Evolutionary conservation across 2,329 filamentous ascomycete species (phyloP), one percentile per base, ranked within the genome.

Genomic region (Claviceps sorghi): DNA sequence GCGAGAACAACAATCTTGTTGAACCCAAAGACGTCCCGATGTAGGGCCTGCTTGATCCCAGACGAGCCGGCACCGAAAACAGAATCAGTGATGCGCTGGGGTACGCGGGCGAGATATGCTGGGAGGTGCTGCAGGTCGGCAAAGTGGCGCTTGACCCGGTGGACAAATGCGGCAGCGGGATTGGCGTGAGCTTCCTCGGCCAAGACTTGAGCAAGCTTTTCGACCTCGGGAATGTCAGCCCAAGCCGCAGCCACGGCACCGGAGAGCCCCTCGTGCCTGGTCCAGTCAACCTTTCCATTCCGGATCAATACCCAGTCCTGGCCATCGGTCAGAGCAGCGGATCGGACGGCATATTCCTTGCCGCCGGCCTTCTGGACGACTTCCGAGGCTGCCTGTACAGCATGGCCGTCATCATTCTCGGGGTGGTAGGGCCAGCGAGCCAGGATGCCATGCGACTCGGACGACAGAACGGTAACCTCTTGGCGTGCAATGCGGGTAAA

Each of bases 151-250:
- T 78, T 84, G 15, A 95, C 75, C 15, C 93, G 84, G 68, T 96
- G 89, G 30, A 91, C 70, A 62, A 95, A 98, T n/a, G 93, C 93
- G 11, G 78, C 74, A 6, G 87, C 62, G 3, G 87, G 75, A 63
- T 85, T 95, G 61, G 84, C 85, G 63, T 95, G 86, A 4, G 87
- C 86, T 68, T 98, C 91, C 26, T 86, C 79, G 58, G 95, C 86
- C 8, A 97, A 74, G 32, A 88, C 86, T 64, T 86, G 83, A 6
- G 83, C 88, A 48, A 96, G 72, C 50, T 82, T 77, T 63, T 90
- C 85, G 17, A 78, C 78, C 58, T 84, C 80, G 13, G 84, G 82
- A 6, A 88, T 77, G 49, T 91, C 86, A 0, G 84, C 86, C 78
- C 88, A 95, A 11, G 80, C 79, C 40, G 88, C 90, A 51, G 87